A percentile compares a stretch with the other conserved stretches of the same genome.
Conservation (phyloP, 2,329 filamentous ascomycete genomes). For the Neonectria coccinea region DNA sequence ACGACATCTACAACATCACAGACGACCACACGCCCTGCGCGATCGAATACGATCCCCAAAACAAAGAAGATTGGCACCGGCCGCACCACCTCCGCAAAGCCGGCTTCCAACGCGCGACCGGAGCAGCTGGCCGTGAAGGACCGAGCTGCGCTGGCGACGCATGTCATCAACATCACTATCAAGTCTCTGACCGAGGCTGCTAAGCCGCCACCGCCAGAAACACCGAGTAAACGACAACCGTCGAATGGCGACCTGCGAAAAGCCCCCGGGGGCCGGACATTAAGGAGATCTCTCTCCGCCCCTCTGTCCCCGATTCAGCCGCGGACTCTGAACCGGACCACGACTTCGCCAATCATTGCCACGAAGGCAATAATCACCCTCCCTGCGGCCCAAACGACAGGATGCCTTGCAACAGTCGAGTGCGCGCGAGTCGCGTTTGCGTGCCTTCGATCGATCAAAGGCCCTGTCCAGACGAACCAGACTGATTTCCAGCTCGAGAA, state of each 20-base stretch:
- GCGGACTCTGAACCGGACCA: conserved; percentile 69
- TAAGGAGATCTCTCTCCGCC: conserved; percentile 68
- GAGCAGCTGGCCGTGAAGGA: conserved; percentile 59
- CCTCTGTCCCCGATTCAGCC: conserved; percentile 72
- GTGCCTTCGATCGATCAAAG: conserved; percentile 70
- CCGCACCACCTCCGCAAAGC: conserved; percentile 31
- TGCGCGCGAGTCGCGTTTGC: conserved; percentile 76
- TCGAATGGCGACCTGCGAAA: conserved; percentile 51
- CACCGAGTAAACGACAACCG: conserved; percentile 50
- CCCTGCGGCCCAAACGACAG: conserved; percentile 51
- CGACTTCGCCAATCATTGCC: conserved; percentile 62
- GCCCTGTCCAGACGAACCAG: conserved; percentile 64
- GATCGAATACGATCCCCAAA: conserved; percentile 42
- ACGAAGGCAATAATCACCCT: conserved; percentile 50
- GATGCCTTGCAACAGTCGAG: conserved; percentile 71
- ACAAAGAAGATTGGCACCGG: conserved; percentile 36
- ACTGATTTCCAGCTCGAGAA: conserved; percentile 76
- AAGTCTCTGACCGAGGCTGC: conserved; percentile 76
- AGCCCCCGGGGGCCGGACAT: conserved; percentile 53
- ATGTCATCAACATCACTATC: conserved; percentile 77
- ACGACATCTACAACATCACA: conserved; percentile 41
- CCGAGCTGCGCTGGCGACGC: conserved; percentile 75
- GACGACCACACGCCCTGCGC: conserved; percentile 46
- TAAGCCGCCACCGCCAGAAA: conserved; percentile 58
- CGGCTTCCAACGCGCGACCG: conserved; percentile 39